These are phyloP conservation scores for Tylopilus sp. DNA, from an alignment of 768 basidiomycete species.

Conservation along the genomic window DNA sequence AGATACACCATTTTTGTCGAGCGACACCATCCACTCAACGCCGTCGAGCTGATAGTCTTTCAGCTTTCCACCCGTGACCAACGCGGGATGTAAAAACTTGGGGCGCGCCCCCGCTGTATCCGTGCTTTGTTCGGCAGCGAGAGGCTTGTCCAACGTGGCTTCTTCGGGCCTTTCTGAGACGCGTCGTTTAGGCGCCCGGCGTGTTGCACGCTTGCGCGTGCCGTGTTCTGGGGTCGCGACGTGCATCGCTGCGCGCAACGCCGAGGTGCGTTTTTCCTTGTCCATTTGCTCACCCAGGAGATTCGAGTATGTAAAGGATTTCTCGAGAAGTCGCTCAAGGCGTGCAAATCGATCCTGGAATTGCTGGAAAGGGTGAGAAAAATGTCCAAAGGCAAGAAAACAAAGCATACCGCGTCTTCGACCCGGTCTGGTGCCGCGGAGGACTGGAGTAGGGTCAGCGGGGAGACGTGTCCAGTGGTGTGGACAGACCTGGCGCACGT, in stretches of 20 bases:
- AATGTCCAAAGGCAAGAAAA: background rate
- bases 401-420: slow-evolving; percentile 21
- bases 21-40: slow-evolving; percentile 89
- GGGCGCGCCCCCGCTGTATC: slow-evolving; percentile 10
- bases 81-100: slow-evolving; percentile 65
- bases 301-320: slow-evolving; percentile 71
- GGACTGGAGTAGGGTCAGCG: slow-evolving; percentile 9
- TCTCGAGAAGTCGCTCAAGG: slow-evolving; percentile 67
- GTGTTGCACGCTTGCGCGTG: slow-evolving; percentile 11
- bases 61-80: slow-evolving; percentile 82
- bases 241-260: slow-evolving; percentile 28
- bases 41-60: slow-evolving; percentile 94
- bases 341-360: slow-evolving; percentile 46
- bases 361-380: slow-evolving; percentile 35
- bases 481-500: slow-evolving; percentile 20
- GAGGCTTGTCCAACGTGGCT: slow-evolving; percentile 12
- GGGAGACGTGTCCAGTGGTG: background rate
- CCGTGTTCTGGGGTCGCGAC: slow-evolving; percentile 5
- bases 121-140: background rate
- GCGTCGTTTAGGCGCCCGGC: slow-evolving; percentile 12
- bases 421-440: slow-evolving; percentile 5
- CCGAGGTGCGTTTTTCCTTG: slow-evolving; percentile 38
- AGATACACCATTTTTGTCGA: slow-evolving; percentile 82
- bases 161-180: slow-evolving; percentile 1
- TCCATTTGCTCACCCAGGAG: slow-evolving; percentile 77